Conservation (phyloP, 176 grass and related monocot genomes). For the Rhynchospora breviuscula region DNA sequence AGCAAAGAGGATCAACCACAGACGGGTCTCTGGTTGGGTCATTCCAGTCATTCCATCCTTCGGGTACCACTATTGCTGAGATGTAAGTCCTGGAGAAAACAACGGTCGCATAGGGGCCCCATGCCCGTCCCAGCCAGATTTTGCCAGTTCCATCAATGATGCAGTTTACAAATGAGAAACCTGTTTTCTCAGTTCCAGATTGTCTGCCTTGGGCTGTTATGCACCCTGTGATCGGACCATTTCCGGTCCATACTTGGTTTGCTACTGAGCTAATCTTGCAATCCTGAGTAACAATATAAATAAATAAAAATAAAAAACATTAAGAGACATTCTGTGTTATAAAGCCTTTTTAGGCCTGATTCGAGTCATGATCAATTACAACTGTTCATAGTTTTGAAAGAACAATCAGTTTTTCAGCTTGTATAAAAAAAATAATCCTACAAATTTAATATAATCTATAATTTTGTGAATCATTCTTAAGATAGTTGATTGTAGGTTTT, state of each 20-base stretch:
- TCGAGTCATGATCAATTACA: too few relatives aligned
- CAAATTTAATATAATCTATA: too few relatives aligned
- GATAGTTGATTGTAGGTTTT: too few relatives aligned
- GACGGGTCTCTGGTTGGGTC: conserved; percentile 54
- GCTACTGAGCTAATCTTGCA: conserved; percentile 83
- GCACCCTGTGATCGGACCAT: conserved; percentile 43
- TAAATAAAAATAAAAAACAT: not conserved
- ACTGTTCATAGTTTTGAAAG: too few relatives aligned
- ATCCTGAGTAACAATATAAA: conserved; percentile 3
- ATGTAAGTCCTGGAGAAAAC: conserved; percentile 60
- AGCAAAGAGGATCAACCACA: conserved; percentile 43
- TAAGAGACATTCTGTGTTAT: too few relatives aligned
- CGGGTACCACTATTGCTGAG: conserved; percentile 34
- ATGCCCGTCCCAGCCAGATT: conserved; percentile 69
- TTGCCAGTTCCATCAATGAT: conserved; percentile 48
- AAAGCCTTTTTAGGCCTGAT: too few relatives aligned
- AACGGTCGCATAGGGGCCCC: conserved; percentile 53
- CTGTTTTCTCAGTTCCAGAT: conserved; percentile 44
- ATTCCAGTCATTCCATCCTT: conserved; percentile 82
- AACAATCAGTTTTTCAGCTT: too few relatives aligned
- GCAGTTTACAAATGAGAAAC: conserved; percentile 75
- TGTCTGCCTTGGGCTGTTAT: conserved; percentile 65
- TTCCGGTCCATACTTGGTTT: conserved; percentile 9
- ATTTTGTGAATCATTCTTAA: too few relatives aligned
- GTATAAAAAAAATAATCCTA: too few relatives aligned